Conservation (phyloP, 805 yeast species). For the Lachancea thermotolerans region DNA sequence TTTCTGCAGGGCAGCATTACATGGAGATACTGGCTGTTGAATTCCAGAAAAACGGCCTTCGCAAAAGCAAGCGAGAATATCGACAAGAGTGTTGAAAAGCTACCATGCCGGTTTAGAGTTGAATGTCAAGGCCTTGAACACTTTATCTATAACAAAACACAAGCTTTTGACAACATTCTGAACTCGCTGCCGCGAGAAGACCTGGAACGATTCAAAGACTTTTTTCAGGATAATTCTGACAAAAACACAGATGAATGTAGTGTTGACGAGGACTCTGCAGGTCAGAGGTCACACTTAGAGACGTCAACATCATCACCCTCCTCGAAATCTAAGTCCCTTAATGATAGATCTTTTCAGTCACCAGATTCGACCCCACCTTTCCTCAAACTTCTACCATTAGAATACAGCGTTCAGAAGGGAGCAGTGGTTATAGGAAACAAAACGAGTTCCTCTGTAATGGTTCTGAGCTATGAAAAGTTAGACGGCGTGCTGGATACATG, state of each 20-base stretch:
- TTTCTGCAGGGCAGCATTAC: conserved; percentile 68
- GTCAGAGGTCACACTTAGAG: neutral
- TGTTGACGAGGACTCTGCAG: conserved; percentile 5
- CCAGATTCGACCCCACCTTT: conserved; percentile 13
- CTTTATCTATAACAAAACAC: conserved; percentile 73
- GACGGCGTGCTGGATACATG: conserved; percentile 53
- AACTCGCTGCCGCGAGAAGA: conserved; percentile 27
- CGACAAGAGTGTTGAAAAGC: conserved; percentile 24
- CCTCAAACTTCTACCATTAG: conserved; percentile 52
- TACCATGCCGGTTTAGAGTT: conserved; percentile 52
- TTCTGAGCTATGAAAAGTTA: conserved; percentile 51
- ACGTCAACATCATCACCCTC: neutral
- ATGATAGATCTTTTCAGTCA: conserved; percentile 16
- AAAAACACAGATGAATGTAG: conserved; percentile 1
- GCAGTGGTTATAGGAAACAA: conserved; percentile 76
- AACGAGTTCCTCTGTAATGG: conserved; percentile 64
- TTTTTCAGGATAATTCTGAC: neutral
- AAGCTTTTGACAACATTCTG: conserved; percentile 64
- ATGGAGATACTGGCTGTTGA: conserved; percentile 84
- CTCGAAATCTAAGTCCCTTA: conserved; percentile 4
- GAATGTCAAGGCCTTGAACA: conserved; percentile 73
- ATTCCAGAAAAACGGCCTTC: conserved; percentile 30
- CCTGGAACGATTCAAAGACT: conserved; percentile 11
- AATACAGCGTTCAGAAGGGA: conserved; percentile 52
- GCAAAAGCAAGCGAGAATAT: conserved; percentile 15